Base-by-base conservation (phyloP, 495 filamentous ascomycete genomes). In the Penicillium parvum region DNA sequence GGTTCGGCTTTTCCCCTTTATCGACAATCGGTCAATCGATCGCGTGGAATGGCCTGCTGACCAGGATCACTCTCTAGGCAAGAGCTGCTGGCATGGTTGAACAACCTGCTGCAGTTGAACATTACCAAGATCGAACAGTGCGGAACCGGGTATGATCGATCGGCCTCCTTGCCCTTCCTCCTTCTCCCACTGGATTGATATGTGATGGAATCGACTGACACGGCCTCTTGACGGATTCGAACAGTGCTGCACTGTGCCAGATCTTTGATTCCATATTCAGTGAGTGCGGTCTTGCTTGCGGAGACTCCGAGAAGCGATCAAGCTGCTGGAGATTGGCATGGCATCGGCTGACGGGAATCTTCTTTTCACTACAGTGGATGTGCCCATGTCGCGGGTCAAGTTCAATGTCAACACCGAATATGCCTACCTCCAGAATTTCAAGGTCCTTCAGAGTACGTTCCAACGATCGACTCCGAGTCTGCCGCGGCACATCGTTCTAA, bases 111-210 rank as follows among this genome's bases (percentile, higher is more conserved):
- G 41, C 87, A 95, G 73, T 80, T 97, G 52, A 97, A 97, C 71
- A 80, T 98, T 44, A 96, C 91, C 61, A 96, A 95, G 69, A 85
- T 98, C 62, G 92, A 98, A 69, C 94, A 98, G 76, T 96, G 92
- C 68, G 92, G 92, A 55, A 97, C 92, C 54, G 92, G 92, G 92
- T 98, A 85, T 55, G 85, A 63, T 61, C 10, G 36, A 52, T 48
- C 52, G 50, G 53, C 61, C 52, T 54, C 58, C 61, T n/a, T n/a
- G n/a, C n/a, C 56, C 30, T 25, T 47, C 55, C 39, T 37, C 29
- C 35, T 27, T 19, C 11, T 26, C 7, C 18, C 12, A 20, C 32
- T 18, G 21, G 37, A 37, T 33, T 28, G 21, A 16, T 32, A 23
- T 15, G 18, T 16, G 19, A 17, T 19, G 19, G n/a, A 29, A 37